Conservation (phyloP, 768 basidiomycete genomes). For the Phylloporus scabripes region DNA sequence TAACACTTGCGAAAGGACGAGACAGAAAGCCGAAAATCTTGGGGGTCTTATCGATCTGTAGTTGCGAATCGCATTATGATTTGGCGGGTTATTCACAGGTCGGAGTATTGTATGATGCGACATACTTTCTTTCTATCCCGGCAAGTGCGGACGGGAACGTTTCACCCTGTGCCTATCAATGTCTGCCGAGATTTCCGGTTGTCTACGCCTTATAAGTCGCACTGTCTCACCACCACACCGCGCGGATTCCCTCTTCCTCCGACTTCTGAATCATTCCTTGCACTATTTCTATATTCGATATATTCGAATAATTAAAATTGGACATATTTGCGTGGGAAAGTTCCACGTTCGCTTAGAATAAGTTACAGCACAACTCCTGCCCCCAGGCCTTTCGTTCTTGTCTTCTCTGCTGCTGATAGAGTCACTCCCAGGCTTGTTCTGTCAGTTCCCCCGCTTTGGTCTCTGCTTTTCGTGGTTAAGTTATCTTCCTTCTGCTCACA, state of each 20-base stretch:
- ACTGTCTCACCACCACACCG: background rate
- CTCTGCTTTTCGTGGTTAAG: background rate
- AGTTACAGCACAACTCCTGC: background rate
- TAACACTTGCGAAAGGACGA: background rate
- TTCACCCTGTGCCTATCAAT: background rate
- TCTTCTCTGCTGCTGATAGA: slow-evolving; percentile 5
- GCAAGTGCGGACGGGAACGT: too few species aligned
- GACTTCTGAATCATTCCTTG: too few species aligned
- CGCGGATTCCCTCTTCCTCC: background rate
- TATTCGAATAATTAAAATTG: slow-evolving; percentile 17
- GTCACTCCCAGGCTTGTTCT: background rate
- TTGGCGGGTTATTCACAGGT: background rate
- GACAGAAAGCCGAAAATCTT: background rate
- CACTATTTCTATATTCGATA: background rate
- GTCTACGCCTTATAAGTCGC: background rate
- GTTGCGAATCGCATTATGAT: background rate
- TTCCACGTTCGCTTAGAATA: slow-evolving; percentile 36
- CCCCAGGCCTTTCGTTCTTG: slow-evolving; percentile 10
- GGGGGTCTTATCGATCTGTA: background rate
- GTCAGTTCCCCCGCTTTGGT: background rate
- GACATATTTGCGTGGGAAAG: slow-evolving; percentile 34
- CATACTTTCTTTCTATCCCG: too few species aligned
- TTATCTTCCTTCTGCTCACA: slow-evolving; percentile 9
- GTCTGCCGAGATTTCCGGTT: background rate
- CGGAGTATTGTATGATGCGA: background rate